Base-by-base conservation (phyloP, 371 early-diverging fungal species). In the Circinella umbellata region DNA sequence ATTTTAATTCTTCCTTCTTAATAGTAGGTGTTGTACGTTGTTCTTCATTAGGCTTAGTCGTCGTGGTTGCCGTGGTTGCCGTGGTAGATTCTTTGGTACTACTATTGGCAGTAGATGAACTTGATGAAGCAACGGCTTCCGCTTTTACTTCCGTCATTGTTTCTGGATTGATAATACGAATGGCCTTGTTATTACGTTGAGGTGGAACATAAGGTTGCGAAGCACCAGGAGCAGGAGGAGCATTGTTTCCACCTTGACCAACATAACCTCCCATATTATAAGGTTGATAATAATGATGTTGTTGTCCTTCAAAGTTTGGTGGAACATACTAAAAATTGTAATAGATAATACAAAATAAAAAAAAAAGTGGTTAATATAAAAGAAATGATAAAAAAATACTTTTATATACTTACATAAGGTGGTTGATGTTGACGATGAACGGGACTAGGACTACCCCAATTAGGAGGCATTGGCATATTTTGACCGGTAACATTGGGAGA, bases 141-240 rank as follows among this genome's bases (percentile, higher is more conserved):
- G 89, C 75, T 72, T 89, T 85, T 70, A 93, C 85, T 60, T 90
- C 89, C 65, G 89, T 80, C 72, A 85, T 89, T 37, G 92, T 93
- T 4, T 84, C 81, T 1, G 95, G 95, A 71, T 93, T 86, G 62
- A 91, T 88, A 72, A 95, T 95, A 57, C 85, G 84, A 68, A 92
- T 90, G n/a, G 86, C 83, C 69, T 79, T 87, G 61, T 76, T 84
- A 15, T 68, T 75, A 62, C 76, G 81, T 48, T 79, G 77, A 67
- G 83, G 85, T 10, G 80, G 76, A 11, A 83, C 80, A 69, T 87
- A 88, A 34, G 80, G 66, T 61, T 76, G 81, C 4, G 37, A 17
- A n/a, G 49, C 17, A n/a, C n/a, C n/a, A n/a, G n/a, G n/a, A n/a
- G n/a, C n/a, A n/a, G n/a, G n/a, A n/a, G n/a, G n/a, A n/a, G 49